A percentile compares a stretch with the other conserved stretches of the same genome.
phyloP scores from a whole-genome alignment of 2,329 filamentous ascomycete genomes.

The Alternaria tenuissima region DNA sequence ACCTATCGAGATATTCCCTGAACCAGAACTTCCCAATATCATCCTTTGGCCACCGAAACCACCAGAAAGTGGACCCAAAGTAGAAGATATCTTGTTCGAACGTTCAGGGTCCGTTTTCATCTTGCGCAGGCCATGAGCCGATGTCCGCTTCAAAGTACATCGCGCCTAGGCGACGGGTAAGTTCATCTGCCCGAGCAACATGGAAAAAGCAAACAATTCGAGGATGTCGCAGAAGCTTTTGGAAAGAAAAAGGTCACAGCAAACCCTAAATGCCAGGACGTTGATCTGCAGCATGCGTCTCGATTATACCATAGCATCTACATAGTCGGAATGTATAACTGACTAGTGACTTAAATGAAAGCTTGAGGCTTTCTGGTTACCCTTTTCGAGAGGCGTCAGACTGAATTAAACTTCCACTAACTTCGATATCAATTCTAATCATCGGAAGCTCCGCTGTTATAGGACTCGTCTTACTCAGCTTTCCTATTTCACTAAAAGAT shows the following conservation, averaged over 20 bases:
- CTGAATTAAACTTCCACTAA: too few species aligned
- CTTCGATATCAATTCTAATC: too few species aligned
- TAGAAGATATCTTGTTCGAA: conserved; percentile 3
- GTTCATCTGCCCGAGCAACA: background rate
- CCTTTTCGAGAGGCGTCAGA: too few species aligned
- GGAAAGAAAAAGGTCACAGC: background rate
- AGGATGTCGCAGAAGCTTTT: background rate
- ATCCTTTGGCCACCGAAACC: conserved; percentile 1
- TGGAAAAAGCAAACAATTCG: background rate
- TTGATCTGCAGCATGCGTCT: background rate
- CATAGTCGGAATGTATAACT: background rate
- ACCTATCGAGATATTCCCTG: background rate
- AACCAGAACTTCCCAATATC: background rate
- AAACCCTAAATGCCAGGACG: background rate
- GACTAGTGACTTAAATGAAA: background rate
- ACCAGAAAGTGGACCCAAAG: background rate
- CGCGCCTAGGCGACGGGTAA: background rate
- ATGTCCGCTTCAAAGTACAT: background rate
- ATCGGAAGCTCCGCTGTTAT: too few species aligned
- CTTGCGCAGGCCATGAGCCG: background rate
- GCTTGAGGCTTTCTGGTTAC: too few species aligned
- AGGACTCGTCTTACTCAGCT: too few species aligned
- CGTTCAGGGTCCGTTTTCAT: background rate
- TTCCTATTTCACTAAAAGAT: too few species aligned
- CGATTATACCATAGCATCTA: background rate